These are phyloP conservation scores for Tulasnella sp. DNA, from an alignment of 768 basidiomycete species.

Conservation along the genomic window DNA sequence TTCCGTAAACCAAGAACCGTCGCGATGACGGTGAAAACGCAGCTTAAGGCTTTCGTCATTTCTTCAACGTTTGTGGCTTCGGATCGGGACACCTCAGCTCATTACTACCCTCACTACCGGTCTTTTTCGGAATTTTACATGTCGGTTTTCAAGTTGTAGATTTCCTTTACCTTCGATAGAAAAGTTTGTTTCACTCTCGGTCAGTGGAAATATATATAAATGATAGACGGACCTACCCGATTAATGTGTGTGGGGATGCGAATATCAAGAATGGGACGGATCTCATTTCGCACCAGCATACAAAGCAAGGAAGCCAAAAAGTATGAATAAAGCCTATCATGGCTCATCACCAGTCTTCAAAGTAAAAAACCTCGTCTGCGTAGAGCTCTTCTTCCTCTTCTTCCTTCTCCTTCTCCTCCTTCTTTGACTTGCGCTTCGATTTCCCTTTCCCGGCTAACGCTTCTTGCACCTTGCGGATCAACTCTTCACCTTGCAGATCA, in stretches of 20 bases:
- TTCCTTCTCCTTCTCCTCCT: conserved; percentile 35
- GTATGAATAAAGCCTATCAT: too few relatives aligned
- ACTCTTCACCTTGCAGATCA: conserved; percentile 6
- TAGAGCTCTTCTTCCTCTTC: conserved; percentile 30
- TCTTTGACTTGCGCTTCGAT: conserved; percentile 44
- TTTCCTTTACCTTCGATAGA: too few relatives aligned
- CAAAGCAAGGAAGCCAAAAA: too few relatives aligned
- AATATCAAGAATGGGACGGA: too few relatives aligned
- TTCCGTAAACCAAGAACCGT: conserved; percentile 3
- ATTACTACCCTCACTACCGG: neutral
- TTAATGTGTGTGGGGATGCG: too few relatives aligned
- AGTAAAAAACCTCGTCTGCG: conserved; percentile 32
- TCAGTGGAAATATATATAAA: too few relatives aligned
- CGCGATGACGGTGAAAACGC: conserved; percentile 8
- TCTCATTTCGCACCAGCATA: too few relatives aligned
- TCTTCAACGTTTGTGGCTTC: neutral
- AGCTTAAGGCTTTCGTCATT: conserved; percentile 14
- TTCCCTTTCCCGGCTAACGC: conserved; percentile 40
- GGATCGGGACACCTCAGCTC: conserved; percentile 9
- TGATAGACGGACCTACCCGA: too few relatives aligned
- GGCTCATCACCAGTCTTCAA: too few relatives aligned
- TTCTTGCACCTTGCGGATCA: neutral
- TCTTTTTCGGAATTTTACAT: neutral
- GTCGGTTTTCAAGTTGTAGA: too few relatives aligned
- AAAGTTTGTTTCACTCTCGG: too few relatives aligned